Conservation (phyloP, 2,329 filamentous ascomycete genomes). For the Pseudomassariella vexata region DNA sequence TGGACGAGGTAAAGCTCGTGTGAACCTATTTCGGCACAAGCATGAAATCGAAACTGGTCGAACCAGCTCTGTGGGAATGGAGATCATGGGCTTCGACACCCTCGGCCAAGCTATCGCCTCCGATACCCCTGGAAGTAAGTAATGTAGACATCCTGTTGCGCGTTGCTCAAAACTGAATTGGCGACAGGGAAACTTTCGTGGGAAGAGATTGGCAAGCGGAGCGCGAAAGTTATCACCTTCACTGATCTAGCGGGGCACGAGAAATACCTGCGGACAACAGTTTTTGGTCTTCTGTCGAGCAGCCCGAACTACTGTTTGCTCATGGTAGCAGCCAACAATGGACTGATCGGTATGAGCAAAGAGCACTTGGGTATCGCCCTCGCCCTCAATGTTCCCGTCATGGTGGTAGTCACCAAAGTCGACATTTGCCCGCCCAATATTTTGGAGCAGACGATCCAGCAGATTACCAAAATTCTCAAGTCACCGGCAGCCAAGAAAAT, state of each 20-base stretch:
- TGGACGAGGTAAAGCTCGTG: conserved; percentile 84
- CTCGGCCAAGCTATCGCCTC: conserved; percentile 77
- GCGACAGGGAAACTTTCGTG: conserved; percentile 69
- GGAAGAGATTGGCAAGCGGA: conserved; percentile 95
- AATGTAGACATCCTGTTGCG: not conserved
- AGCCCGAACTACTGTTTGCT: conserved; percentile 96
- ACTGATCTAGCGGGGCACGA: conserved; percentile 95
- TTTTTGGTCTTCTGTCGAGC: conserved; percentile 89
- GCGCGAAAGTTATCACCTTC: conserved; percentile 94
- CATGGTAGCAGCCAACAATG: conserved; percentile 98
- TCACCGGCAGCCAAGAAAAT: conserved; percentile 92
- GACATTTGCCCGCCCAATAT: conserved; percentile 97
- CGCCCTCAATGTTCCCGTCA: conserved; percentile 91
- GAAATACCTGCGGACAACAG: conserved; percentile 88
- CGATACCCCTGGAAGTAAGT: conserved; percentile 73
- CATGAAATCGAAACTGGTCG: conserved; percentile 94
- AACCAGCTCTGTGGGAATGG: conserved; percentile 96
- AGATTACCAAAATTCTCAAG: conserved; percentile 89
- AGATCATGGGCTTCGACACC: conserved; percentile 96
- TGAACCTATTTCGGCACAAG: conserved; percentile 96
- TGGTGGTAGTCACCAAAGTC: conserved; percentile 97
- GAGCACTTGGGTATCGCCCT: conserved; percentile 94
- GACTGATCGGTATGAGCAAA: conserved; percentile 95
- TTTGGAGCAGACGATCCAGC: conserved; percentile 84
- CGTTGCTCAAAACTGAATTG: not conserved